A percentile compares a stretch with the other conserved stretches of the same genome.
Evolutionary conservation across 768 basidiomycete genomes (phyloP).

Genomic region (Kwoniella mangroviensis): DNA sequence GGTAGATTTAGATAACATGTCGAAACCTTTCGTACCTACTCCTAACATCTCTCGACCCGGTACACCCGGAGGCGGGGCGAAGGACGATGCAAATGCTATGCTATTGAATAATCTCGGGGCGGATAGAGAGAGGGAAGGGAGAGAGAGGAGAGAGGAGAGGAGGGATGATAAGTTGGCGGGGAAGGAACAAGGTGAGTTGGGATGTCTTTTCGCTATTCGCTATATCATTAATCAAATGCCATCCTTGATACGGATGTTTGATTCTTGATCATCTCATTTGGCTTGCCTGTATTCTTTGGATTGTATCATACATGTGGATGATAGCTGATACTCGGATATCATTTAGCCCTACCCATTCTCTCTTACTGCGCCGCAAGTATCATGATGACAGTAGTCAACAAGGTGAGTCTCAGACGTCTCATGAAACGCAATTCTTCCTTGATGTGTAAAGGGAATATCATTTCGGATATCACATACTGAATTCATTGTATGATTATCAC

Average conservation of each 20-base stretch:
- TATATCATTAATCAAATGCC: too few relatives aligned
- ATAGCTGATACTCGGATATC: neutral
- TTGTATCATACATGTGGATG: too few relatives aligned
- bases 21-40: conserved; percentile 27
- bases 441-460: too few relatives aligned
- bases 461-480: neutral
- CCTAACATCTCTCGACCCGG: conserved; percentile 29
- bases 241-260: neutral
- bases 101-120: conserved; percentile 23
- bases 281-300: too few relatives aligned
- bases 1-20: conserved; percentile 14
- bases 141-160: conserved; percentile 16
- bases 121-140: conserved; percentile 11
- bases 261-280: neutral
- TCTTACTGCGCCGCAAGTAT: conserved; percentile 95
- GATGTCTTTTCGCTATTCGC: too few relatives aligned
- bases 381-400: conserved; percentile 96
- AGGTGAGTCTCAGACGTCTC: conserved; percentile 63
- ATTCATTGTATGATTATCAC: neutral
- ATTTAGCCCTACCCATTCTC: conserved; percentile 73
- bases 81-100: conserved; percentile 18
- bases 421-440: neutral
- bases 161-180: conserved; percentile 12
- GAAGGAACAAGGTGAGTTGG: conserved; percentile 42
- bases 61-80: conserved; percentile 6